Base-by-base conservation (phyloP, 805 yeast genomes). In the Candida anglica region DNA sequence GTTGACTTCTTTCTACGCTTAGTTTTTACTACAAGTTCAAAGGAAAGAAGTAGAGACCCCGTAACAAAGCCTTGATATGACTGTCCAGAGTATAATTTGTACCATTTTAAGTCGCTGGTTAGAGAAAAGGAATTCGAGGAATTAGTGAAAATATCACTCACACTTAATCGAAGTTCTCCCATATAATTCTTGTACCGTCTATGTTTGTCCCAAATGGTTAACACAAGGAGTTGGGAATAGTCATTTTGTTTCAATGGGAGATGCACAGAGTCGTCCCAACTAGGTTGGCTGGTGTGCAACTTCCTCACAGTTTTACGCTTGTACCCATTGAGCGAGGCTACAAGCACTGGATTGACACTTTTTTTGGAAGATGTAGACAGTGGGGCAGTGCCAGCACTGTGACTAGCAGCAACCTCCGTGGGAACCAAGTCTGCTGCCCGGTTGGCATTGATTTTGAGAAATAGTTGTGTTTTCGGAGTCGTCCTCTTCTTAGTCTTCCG, bases 31-130 rank as follows among this genome's bases (percentile, higher is more conserved):
- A 48, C 43, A 31, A 73, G 42, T 35, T 67, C 71, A 37, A 72
- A 63, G 22, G 70, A 65, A 7, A 69, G 32, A 15, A 69, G 51
- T 10, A 74, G 36, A 0, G 75, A 67, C 0, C 79, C 79, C 1
- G 77, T 70, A 9, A 72, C 71, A 45, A 60, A 74, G 10, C 66
- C 51, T 24, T 64, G 62, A 34, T 65, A 52, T 1, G 56, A 47
- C 27, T 50, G 53, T 15, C 63, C 63, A 6, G 75, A 68, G 32
- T 62, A 59, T 5, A 74, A 48, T 39, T 61, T 59, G 43, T 63
- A 67, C 77, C 77, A 74, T 32, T 63, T 57, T 7, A 71, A 47
- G 2, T 57, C 63, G 2, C 58, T 53, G 11, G 41, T 39, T 11
- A 21, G 23, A 11, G 23, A 21, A 9, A 9, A 9, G 10, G 9